phyloP scores from a whole-genome alignment of 1,139 yeast genomes.

The Kluyveromyces marxianus region DNA sequence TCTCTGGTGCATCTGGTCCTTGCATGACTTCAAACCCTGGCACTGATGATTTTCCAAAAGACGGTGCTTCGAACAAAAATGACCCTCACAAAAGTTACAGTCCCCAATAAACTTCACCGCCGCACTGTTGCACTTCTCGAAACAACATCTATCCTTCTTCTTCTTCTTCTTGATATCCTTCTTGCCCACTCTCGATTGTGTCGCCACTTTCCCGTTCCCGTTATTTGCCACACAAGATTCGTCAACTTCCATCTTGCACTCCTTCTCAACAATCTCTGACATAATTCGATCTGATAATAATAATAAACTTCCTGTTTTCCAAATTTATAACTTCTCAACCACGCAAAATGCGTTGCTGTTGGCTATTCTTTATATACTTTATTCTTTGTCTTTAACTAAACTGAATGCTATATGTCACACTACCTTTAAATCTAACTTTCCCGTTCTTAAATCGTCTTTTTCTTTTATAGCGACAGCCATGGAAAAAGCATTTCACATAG shows the following conservation, averaged over 20 bases:
- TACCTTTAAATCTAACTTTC: background rate
- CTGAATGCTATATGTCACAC: too few species aligned
- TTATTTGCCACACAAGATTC: constrained; percentile 1
- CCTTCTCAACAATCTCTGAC: background rate
- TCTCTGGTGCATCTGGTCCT: constrained; percentile 67
- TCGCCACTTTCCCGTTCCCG: background rate
- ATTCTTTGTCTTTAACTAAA: too few species aligned
- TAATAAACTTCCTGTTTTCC: too few species aligned
- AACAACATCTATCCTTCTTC: constrained; percentile 58
- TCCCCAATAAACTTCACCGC: constrained; percentile 84
- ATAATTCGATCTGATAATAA: background rate
- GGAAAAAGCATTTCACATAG: too few species aligned
- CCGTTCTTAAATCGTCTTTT: background rate
- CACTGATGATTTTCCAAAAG: constrained; percentile 81
- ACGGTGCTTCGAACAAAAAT: constrained; percentile 82
- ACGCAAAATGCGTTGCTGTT: background rate
- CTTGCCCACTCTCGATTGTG: constrained; percentile 8
- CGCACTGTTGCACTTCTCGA: constrained; percentile 51
- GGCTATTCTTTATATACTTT: background rate
- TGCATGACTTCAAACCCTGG: constrained; percentile 69
- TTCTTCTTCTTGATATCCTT: constrained; percentile 30
- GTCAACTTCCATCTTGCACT: background rate
- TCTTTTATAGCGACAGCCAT: too few species aligned
- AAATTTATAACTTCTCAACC: too few species aligned
- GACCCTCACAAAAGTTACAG: constrained; percentile 80